Conservation (phyloP, 306 rosid species). For the Ceratonia siliqua region DNA sequence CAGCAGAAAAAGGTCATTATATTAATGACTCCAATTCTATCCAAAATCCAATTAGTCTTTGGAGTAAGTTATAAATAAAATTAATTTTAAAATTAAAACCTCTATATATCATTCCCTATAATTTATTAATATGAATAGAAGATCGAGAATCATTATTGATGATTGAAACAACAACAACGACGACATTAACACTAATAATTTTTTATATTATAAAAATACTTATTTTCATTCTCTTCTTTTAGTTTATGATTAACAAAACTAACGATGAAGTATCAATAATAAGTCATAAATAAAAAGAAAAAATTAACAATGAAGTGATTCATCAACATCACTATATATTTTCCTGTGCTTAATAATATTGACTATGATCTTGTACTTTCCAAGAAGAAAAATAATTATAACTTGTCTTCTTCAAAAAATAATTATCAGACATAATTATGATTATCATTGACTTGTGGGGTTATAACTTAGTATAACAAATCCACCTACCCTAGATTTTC, state of each 20-base stretch:
- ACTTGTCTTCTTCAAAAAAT: neutral
- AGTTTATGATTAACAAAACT: neutral
- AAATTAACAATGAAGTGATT: neutral
- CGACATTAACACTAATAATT: too few species aligned
- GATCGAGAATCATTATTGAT: too few species aligned
- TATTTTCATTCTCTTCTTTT: neutral
- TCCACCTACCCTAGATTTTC: too few species aligned
- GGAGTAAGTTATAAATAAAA: neutral
- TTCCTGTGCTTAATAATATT: neutral
- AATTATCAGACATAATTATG: slow-evolving; percentile 13
- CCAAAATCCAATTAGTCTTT: neutral
- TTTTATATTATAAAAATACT: neutral
- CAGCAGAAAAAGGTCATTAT: neutral
- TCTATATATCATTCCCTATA: too few species aligned
- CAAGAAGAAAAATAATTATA: neutral
- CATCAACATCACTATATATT: too few species aligned
- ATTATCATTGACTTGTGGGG: neutral
- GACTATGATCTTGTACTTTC: neutral
- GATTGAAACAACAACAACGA: too few species aligned
- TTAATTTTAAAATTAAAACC: too few species aligned
- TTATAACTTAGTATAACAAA: neutral
- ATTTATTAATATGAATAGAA: too few species aligned
- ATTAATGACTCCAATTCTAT: too few species aligned
- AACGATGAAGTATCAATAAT: neutral
- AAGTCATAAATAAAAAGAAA: neutral